Percentiles rank a stretch among this genome's conserved stretches.
Evolutionary conservation across 257 asterid genomes (phyloP).

Genomic region (Ophiorrhiza pumila): DNA sequence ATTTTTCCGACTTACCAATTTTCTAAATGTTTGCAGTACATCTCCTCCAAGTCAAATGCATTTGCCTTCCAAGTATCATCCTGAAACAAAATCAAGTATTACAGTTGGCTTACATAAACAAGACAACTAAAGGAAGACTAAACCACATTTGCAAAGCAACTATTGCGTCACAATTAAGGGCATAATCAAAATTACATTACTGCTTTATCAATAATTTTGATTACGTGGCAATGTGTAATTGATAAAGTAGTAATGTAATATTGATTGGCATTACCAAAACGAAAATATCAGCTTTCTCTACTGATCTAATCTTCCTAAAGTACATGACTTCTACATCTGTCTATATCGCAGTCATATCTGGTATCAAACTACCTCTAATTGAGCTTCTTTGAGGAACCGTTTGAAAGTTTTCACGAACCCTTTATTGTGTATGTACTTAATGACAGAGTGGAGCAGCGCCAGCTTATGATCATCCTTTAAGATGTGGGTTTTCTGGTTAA

Average conservation of each 20-base stretch:
- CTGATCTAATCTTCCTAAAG: neutral
- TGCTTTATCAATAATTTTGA: neutral
- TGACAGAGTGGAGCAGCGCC: slow-evolving; percentile 24
- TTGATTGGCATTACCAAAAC: no score
- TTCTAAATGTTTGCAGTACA: slow-evolving; percentile 49
- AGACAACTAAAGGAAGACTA: neutral
- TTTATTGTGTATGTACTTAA: slow-evolving; percentile 24
- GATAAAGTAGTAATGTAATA: no score
- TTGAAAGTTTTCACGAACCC: slow-evolving; percentile 36
- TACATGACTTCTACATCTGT: neutral
- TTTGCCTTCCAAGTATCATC: slow-evolving; percentile 58
- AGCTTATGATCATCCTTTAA: slow-evolving; percentile 12
- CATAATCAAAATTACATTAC: neutral
- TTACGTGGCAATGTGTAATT: no score
- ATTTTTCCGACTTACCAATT: slow-evolving; percentile 37
- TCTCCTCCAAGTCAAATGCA: slow-evolving; percentile 58
- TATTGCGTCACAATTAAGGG: neutral
- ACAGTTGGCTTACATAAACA: neutral
- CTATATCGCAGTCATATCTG: neutral
- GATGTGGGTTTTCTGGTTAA: neutral
- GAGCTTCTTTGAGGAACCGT: slow-evolving; percentile 29
- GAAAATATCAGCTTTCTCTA: neutral
- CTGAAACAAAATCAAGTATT: slow-evolving; percentile 31
- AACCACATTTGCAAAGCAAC: neutral
- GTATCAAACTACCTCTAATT: slow-evolving; percentile 24